Base-by-base conservation (phyloP, 1,284 basidiomycete species). In the Apiotrichum mycotoxinovorans region DNA sequence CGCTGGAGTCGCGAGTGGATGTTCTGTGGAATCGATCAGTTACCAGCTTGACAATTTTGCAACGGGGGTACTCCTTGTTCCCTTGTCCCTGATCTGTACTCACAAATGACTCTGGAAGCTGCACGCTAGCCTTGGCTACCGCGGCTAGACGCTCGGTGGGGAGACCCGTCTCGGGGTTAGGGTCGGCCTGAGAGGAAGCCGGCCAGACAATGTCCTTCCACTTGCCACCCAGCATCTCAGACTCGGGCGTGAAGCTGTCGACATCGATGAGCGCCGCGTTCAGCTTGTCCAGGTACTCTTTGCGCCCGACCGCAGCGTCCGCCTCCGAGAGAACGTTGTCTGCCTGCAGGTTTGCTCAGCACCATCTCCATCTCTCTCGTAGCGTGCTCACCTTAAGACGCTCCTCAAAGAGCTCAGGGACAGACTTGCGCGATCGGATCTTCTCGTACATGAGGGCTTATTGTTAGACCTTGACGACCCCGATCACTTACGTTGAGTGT, bases 121-220 rank as follows among this genome's bases (percentile, higher is more conserved):
- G 73, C 2, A 93, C 85, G 66, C 88, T 91, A 2, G 84, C 85
- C 57, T 76, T 80, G 1, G 87, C 90, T 9, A 89, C 81, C 15
- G 77, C 75, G 56, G 79, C 78, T 51, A 93, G 74, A 10, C 76
- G 70, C 0, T 81, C 80, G 9, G 66, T 67, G 0, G 80, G 71
- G 0, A 89, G 83, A 4, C 91, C 90, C 1, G 90, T 94, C 27
- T 82, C 80, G 0, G 88, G 87, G 33, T 82, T 70, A 44, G 76
- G 75, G 3, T 78, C 69, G 0, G 85, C 87, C 7, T 81, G 79
- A 0, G 66, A 57, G 44, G 79, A 82, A 2, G 81, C 78, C 1
- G 90, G 88, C 88, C 90, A 91, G 0, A 85, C 84, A 67, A 88
- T 83, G 0, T 79, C 80, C 23, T 69, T 77, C 90, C 90, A 92